A percentile compares a stretch with the other conserved stretches of the same genome.
Conservation (phyloP, 2,329 filamentous ascomycete species). For the Mariannaea elegans region DNA sequence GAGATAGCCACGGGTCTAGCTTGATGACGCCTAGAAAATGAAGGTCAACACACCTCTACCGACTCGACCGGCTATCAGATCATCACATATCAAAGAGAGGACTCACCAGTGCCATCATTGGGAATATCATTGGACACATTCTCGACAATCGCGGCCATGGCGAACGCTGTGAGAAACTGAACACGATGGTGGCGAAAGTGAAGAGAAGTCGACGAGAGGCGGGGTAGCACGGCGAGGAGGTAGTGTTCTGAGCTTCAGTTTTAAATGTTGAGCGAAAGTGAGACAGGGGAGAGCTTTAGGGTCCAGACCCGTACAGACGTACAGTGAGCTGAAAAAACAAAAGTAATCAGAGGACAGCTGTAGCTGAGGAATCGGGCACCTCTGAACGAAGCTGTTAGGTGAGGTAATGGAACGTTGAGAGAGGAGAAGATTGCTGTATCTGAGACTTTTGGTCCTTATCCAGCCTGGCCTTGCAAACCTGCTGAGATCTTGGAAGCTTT, state of each 20-base stretch:
- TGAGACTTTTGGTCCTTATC: slow-evolving; percentile 32
- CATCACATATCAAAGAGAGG: slow-evolving; percentile 27
- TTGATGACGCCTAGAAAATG: slow-evolving; percentile 75
- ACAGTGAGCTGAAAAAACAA: slow-evolving; percentile 10
- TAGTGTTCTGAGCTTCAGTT: slow-evolving; percentile 35
- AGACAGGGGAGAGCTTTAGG: slow-evolving; percentile 28
- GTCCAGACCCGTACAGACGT: slow-evolving; percentile 19
- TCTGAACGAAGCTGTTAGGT: slow-evolving; percentile 25
- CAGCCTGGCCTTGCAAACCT: slow-evolving; percentile 26
- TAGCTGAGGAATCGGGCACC: neutral
- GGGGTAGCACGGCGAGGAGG: slow-evolving; percentile 27
- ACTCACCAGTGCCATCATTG: slow-evolving; percentile 76
- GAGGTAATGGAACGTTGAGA: slow-evolving; percentile 16
- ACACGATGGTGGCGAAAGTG: slow-evolving; percentile 24
- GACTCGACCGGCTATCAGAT: slow-evolving; percentile 26
- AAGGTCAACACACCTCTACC: slow-evolving; percentile 24
- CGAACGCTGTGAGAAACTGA: slow-evolving; percentile 20
- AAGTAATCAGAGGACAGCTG: neutral
- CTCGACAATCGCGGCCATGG: slow-evolving; percentile 47
- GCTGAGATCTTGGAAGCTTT: slow-evolving; percentile 33
- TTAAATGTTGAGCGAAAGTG: slow-evolving; percentile 29
- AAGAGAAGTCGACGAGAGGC: slow-evolving; percentile 30
- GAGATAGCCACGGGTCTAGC: slow-evolving; percentile 89
- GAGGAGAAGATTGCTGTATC: slow-evolving; percentile 29
- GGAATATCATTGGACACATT: slow-evolving; percentile 62